Percentiles rank a stretch among this genome's conserved stretches.
Conservation (phyloP, 495 filamentous ascomycete species). For the Penicillium chermesinum region DNA sequence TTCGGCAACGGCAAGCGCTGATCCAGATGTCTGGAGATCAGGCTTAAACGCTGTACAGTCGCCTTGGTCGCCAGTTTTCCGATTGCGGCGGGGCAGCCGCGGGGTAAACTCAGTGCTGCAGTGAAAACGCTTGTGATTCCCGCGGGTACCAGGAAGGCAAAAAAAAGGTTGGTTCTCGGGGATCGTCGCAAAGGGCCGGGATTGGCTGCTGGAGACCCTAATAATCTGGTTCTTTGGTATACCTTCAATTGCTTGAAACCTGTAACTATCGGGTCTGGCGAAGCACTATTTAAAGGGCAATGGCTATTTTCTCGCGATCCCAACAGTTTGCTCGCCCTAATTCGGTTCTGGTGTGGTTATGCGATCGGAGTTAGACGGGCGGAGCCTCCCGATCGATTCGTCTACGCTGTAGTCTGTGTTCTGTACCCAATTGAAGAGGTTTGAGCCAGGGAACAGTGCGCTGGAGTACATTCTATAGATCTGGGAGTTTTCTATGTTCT, state of each 20-base stretch:
- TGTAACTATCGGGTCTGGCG: neutral
- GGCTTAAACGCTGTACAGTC: constrained; percentile 63
- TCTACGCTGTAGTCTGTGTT: constrained; percentile 7
- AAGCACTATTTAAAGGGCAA: neutral
- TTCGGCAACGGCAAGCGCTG: constrained; percentile 53
- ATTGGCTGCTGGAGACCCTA: constrained; percentile 8
- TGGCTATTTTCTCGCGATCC: too few relatives aligned
- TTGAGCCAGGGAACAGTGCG: neutral
- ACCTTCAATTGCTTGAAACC: neutral
- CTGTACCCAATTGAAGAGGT: neutral
- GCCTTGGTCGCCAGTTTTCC: constrained; percentile 52
- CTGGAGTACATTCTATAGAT: too few relatives aligned
- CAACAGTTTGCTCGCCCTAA: neutral
- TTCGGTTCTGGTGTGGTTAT: neutral
- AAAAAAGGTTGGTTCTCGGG: constrained; percentile 26
- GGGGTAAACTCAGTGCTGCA: constrained; percentile 25
- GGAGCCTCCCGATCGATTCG: neutral
- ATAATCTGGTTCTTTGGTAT: neutral
- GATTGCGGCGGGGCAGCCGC: constrained; percentile 37
- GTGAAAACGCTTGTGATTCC: constrained; percentile 16
- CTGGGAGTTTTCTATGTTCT: too few relatives aligned
- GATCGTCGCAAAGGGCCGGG: constrained; percentile 28
- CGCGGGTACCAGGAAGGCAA: too few relatives aligned
- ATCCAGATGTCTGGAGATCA: constrained; percentile 79
- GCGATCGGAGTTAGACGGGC: constrained; percentile 1